phyloP scores from a whole-genome alignment of 2,329 filamentous ascomycete genomes.

The Neonectria magnoliae region DNA sequence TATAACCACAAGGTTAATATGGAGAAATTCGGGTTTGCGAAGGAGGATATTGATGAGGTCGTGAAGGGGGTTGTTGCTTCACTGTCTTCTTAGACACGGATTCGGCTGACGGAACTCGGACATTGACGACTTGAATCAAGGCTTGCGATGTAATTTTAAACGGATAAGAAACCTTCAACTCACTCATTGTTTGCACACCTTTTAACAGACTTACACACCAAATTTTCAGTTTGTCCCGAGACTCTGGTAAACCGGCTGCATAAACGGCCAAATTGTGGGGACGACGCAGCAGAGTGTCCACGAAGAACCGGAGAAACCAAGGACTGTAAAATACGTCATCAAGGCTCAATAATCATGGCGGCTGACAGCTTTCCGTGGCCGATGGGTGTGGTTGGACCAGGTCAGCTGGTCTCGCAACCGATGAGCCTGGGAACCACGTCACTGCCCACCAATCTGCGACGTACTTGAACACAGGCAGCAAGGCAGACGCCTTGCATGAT shows the following conservation, averaged over 20 bases:
- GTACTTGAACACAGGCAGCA: slow-evolving; percentile 3
- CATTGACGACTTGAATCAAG: not conserved
- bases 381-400: slow-evolving; percentile 18
- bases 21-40: slow-evolving; percentile 38
- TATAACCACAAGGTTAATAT: slow-evolving; percentile 45
- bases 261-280: slow-evolving; percentile 13
- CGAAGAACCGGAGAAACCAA: not conserved
- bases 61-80: slow-evolving; percentile 25
- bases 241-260: not conserved
- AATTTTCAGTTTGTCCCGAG: not conserved
- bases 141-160: not conserved
- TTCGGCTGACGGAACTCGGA: not conserved
- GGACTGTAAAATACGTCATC: slow-evolving; percentile 8
- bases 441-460: slow-evolving; percentile 17
- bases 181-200: not conserved
- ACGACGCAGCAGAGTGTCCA: not conserved
- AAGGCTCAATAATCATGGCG: not conserved
- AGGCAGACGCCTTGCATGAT: slow-evolving; percentile 29
- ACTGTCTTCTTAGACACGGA: not conserved
- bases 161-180: not conserved
- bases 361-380: not conserved
- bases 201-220: not conserved
- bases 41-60: slow-evolving; percentile 44
- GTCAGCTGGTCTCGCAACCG: slow-evolving; percentile 25
- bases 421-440: slow-evolving; percentile 25